Evolutionary conservation across 495 filamentous ascomycete genomes (phyloP).

Genomic region (Penicillium maclennaniae): DNA sequence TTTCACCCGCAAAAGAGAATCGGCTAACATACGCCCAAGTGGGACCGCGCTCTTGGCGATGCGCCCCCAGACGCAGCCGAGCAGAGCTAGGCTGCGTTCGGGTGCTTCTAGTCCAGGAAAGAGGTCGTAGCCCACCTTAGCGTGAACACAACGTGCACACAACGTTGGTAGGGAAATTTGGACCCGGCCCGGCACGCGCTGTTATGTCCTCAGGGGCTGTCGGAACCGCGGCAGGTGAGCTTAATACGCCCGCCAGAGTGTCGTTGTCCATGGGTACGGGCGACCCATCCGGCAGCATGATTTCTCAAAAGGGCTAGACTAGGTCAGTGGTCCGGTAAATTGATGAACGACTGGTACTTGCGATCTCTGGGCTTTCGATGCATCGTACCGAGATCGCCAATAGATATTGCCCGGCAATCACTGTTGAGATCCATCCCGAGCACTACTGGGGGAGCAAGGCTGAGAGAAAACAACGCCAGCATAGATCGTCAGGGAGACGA

Average conservation of each 20-base stretch:
- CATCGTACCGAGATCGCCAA: conserved; percentile 7
- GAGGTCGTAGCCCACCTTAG: conserved; percentile 3
- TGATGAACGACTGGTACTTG: not conserved
- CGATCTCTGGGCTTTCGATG: not conserved
- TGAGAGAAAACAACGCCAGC: not conserved
- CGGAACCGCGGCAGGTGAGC: too few species aligned
- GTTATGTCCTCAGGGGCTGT: not conserved
- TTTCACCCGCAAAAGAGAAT: conserved; percentile 4
- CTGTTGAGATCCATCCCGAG: not conserved
- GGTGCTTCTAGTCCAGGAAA: not conserved
- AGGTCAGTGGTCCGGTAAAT: not conserved
- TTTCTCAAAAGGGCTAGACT: not conserved
- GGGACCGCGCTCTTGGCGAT: conserved; percentile 1
- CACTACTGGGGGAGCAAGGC: not conserved
- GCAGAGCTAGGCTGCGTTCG: conserved; percentile 6
- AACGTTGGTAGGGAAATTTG: conserved; percentile 1
- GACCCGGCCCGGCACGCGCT: not conserved
- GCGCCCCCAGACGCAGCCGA: conserved; percentile 3
- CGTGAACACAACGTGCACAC: conserved; percentile 2
- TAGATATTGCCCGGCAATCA: not conserved
- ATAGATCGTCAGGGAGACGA: not conserved
- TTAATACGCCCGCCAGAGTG: not conserved
- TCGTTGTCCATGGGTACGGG: not conserved
- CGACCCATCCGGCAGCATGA: not conserved
- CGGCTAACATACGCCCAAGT: conserved; percentile 1